Evolutionary conservation across 2,329 filamentous ascomycete genomes (phyloP).

Genomic region (Aspergillus spinulosporus): DNA sequence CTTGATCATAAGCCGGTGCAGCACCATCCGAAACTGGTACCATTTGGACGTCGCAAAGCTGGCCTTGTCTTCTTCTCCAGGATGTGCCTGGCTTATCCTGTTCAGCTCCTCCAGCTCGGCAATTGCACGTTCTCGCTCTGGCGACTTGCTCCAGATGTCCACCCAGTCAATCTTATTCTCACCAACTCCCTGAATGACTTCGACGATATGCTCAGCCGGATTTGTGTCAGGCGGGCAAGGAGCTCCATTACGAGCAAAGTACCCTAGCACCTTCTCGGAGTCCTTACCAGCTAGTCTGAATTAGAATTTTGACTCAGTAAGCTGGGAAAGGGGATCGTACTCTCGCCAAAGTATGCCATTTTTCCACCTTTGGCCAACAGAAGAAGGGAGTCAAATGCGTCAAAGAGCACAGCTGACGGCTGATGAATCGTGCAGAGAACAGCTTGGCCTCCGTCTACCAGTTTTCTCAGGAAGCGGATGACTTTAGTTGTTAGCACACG

Average conservation of each 20-base stretch:
- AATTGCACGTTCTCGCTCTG: constrained; percentile 29
- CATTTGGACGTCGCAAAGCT: constrained; percentile 42
- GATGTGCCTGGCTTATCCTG: constrained; percentile 19
- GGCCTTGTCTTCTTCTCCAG: constrained; percentile 33
- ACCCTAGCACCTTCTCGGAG: constrained; percentile 45
- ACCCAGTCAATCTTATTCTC: constrained; percentile 33
- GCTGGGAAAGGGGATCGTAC: constrained; percentile 20
- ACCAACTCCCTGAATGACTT: constrained; percentile 34
- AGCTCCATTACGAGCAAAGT: constrained; percentile 56
- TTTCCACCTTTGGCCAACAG: constrained; percentile 65
- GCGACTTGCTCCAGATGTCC: constrained; percentile 34
- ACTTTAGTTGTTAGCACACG: constrained; percentile 11
- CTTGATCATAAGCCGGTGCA: constrained; percentile 34
- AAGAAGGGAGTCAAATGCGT: constrained; percentile 66
- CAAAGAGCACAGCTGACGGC: constrained; percentile 66
- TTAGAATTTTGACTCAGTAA: background rate
- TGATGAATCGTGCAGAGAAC: constrained; percentile 69
- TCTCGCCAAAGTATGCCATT: constrained; percentile 66
- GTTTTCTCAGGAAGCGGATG: constrained; percentile 65
- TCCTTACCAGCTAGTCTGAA: constrained; percentile 31
- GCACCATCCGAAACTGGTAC: constrained; percentile 42
- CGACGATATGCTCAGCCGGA: constrained; percentile 52
- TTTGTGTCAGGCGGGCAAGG: constrained; percentile 55
- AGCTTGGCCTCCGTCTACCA: constrained; percentile 66
- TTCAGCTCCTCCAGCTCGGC: constrained; percentile 31